Conservation (phyloP, 129 eudicot genomes). For the Artemisia annua region DNA sequence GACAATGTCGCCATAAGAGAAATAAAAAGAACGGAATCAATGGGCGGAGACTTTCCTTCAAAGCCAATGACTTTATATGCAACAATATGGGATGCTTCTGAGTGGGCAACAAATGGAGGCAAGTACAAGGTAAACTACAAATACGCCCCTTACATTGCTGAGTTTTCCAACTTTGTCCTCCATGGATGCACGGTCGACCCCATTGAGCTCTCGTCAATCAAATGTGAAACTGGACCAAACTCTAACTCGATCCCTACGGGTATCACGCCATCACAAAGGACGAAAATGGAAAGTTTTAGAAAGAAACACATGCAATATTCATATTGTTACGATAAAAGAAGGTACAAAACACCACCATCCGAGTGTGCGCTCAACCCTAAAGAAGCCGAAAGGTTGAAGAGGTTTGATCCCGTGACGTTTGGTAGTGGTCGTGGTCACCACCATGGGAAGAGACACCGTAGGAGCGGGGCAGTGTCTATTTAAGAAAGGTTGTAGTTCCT, state of each 20-base stretch:
- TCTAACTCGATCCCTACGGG: conserved; percentile 40
- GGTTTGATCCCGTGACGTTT: conserved; percentile 76
- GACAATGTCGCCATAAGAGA: conserved; percentile 82
- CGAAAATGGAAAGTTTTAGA: conserved; percentile 67
- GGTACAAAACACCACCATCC: conserved; percentile 65
- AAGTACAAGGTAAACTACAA: conserved; percentile 82
- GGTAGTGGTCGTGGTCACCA: conserved; percentile 54
- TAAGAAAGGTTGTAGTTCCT: conserved; percentile 27
- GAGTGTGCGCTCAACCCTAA: conserved; percentile 67
- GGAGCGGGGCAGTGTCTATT: conserved; percentile 36
- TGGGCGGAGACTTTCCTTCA: conserved; percentile 92
- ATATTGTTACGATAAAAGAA: conserved; percentile 70
- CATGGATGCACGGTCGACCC: conserved; percentile 91
- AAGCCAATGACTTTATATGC: conserved; percentile 88
- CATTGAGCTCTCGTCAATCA: conserved; percentile 42
- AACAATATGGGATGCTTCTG: conserved; percentile 95
- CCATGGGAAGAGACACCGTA: conserved; percentile 59
- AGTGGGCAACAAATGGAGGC: conserved; percentile 97
- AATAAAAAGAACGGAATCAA: conserved; percentile 66
- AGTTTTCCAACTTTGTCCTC: conserved; percentile 79
- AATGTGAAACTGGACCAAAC: conserved; percentile 41
- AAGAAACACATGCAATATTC: conserved; percentile 81
- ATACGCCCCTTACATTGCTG: conserved; percentile 82
- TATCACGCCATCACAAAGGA: conserved; percentile 48
- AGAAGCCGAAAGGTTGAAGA: conserved; percentile 62